Conservation (phyloP, 257 asterid genomes). For the Plantago ovata region DNA sequence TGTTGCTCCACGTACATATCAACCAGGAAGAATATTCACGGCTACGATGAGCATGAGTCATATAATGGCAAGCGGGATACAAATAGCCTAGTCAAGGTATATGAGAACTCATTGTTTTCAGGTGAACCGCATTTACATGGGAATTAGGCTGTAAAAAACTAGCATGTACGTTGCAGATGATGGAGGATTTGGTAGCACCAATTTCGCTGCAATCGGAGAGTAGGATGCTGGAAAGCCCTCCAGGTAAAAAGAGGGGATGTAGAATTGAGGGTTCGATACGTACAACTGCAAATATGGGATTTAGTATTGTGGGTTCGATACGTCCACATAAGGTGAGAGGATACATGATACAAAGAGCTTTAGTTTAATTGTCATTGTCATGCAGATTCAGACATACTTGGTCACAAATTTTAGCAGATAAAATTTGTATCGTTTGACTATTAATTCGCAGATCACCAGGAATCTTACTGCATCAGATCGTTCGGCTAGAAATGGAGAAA, state of each 20-base stretch:
- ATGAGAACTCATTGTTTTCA: not conserved
- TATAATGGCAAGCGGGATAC: not conserved
- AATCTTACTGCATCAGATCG: no score
- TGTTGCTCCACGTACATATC: not conserved
- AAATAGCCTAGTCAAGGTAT: conserved; percentile 2
- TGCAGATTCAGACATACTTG: no score
- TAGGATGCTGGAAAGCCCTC: conserved; percentile 67
- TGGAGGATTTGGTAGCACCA: conserved; percentile 83
- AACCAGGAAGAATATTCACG: not conserved
- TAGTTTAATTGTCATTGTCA: no score
- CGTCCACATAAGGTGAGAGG: conserved; percentile 31
- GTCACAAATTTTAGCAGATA: no score
- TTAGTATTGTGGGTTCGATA: conserved; percentile 90
- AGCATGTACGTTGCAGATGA: conserved; percentile 50
- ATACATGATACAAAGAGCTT: no score
- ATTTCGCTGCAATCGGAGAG: conserved; percentile 53
- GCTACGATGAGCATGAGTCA: conserved; percentile 54
- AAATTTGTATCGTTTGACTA: no score
- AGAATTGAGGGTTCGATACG: conserved; percentile 95
- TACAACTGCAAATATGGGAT: conserved; percentile 66
- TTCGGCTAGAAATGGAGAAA: no score
- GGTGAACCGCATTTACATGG: not conserved
- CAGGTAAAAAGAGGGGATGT: conserved; percentile 90
- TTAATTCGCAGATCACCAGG: no score
- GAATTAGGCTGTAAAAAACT: conserved; percentile 15